Base-by-base conservation (phyloP, 169 alveolate genomes). In the Condylostoma magnum region DNA sequence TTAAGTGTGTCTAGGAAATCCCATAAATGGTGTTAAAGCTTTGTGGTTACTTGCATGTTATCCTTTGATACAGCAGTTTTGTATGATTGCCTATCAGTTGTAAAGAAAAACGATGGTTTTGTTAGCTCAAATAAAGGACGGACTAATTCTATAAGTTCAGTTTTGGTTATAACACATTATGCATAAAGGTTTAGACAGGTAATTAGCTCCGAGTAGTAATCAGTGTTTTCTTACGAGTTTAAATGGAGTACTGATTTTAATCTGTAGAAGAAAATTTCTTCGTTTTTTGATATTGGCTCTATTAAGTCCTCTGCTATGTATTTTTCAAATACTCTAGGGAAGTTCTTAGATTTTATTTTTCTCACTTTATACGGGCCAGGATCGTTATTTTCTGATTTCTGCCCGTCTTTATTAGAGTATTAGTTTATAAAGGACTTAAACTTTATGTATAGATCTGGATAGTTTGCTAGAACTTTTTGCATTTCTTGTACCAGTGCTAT, bases 151-250 rank as follows among this genome's bases (percentile, higher is more conserved):
- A 76, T 69, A 18, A 84, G 70, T 70, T 84, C 91, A 28, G 48
- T 44, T 66, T 80, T 78, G 38, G 82, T 76, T 31, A 84, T 68
- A 50, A 84, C 73, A 44, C 88, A 86, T 50, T 84, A 87, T 6
- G 65, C 57, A 69, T 84, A 84, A 25, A 79, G 69, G 54, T 73
- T 55, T 63, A 84, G 80, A 52, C 74, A 51, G 46, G 79, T 76
- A 50, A 76, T 80, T 5, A 84, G 41, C 33, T 76, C 83, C n/a
- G 43, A 60, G 58, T 36, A 60, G 30, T 38, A 60, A 34, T 60
- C 71, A 2, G 57, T 60, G 15, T 28, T 28, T 1, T 12, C 46
- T 4, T 38, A 34, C 37, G 71, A 60, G 58, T 60, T 60, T 20
- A 60, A 25, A 8, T 60, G 56, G 56, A 60, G 10, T 10, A 60